Conservation (phyloP, 2,329 filamentous ascomycete genomes). For the Cladosporium sp. region DNA sequence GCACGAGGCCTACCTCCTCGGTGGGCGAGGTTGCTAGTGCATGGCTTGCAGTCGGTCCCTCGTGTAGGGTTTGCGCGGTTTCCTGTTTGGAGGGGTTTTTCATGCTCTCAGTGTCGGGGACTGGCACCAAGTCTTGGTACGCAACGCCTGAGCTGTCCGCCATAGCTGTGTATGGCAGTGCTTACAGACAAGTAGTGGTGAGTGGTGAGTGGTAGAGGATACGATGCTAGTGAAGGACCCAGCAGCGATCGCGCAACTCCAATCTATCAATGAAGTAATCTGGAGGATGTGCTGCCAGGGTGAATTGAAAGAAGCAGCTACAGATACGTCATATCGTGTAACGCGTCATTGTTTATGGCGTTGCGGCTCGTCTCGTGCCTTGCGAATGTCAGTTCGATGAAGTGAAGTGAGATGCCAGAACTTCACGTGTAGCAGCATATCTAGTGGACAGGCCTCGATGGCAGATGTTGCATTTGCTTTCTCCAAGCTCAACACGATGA, state of each 20-base stretch:
- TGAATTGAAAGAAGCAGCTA: slow-evolving; percentile 14
- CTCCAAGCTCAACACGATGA: background rate
- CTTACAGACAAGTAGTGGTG: background rate
- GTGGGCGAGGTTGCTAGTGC: slow-evolving; percentile 48
- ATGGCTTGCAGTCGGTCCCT: slow-evolving; percentile 50
- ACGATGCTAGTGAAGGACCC: background rate
- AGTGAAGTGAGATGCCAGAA: background rate
- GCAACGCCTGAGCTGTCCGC: slow-evolving; percentile 15
- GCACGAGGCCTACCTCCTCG: slow-evolving; percentile 49
- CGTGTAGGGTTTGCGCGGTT: slow-evolving; percentile 35
- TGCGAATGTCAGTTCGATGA: background rate
- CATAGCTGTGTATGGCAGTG: slow-evolving; percentile 14
- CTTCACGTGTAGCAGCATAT: background rate
- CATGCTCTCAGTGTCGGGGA: slow-evolving; percentile 35
- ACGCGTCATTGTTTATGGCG: slow-evolving; percentile 9
- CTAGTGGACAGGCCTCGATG: background rate
- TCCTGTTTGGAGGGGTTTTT: slow-evolving; percentile 36
- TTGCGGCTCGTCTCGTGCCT: background rate
- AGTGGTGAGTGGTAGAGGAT: background rate
- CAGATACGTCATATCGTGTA: background rate
- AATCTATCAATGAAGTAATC: background rate
- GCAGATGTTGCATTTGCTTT: background rate
- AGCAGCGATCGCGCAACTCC: background rate
- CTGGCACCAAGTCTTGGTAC: slow-evolving; percentile 35
- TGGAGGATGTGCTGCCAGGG: slow-evolving; percentile 14